Conservation (phyloP, 2,329 filamentous ascomycete genomes). For the Diaporthe vaccinii region DNA sequence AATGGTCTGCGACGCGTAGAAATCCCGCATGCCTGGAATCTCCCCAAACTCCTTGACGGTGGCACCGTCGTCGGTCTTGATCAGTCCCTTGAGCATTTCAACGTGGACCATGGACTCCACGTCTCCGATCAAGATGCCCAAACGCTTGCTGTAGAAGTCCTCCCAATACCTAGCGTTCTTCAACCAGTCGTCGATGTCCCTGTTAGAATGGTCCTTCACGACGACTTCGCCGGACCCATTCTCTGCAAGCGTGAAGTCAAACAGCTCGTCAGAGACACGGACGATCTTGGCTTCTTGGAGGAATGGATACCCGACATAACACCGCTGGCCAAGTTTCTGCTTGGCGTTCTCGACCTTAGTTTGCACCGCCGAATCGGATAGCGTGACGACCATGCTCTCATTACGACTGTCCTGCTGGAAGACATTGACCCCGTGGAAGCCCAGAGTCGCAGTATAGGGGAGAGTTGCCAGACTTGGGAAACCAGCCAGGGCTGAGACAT, state of each 20-base stretch:
- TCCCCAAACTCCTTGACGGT: conserved; percentile 93
- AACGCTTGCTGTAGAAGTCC: conserved; percentile 87
- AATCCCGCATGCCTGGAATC: conserved; percentile 86
- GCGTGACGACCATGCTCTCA: conserved; percentile 93
- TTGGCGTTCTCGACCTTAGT: conserved; percentile 81
- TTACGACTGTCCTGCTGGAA: conserved; percentile 97
- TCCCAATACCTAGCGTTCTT: conserved; percentile 89
- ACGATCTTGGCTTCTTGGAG: conserved; percentile 93
- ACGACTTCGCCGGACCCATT: conserved; percentile 73
- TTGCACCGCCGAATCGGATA: conserved; percentile 80
- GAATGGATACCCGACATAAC: conserved; percentile 95
- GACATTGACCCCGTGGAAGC: conserved; percentile 91
- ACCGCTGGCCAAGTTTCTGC: conserved; percentile 83
- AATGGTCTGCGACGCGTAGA: conserved; percentile 91
- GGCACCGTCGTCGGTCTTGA: conserved; percentile 91
- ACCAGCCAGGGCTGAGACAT: conserved; percentile 86
- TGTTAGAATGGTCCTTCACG: conserved; percentile 77
- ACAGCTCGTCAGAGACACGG: conserved; percentile 92
- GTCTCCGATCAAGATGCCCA: conserved; percentile 87
- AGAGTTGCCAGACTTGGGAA: conserved; percentile 93
- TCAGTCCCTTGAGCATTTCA: conserved; percentile 91
- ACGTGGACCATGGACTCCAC: conserved; percentile 94
- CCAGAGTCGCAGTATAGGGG: conserved; percentile 84
- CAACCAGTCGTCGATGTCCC: conserved; percentile 85
- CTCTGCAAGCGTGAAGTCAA: conserved; percentile 82